Base-by-base conservation (phyloP, 352 stramenopile genomes). In the Phytophthora europaea region DNA sequence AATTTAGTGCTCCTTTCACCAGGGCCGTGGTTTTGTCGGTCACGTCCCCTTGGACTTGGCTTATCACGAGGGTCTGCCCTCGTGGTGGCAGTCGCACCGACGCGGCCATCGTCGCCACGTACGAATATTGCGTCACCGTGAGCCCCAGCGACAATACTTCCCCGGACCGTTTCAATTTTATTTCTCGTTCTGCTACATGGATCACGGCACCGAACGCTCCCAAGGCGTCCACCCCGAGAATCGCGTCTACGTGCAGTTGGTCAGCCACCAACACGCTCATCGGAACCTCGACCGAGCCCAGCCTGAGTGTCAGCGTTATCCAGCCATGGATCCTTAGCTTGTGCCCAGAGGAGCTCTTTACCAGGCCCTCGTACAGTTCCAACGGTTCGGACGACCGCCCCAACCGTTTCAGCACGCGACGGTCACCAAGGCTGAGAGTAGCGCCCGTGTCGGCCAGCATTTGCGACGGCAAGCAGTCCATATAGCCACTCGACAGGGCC, bases 401-500 rank as follows among this genome's bases (percentile, higher is more conserved):
- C 18, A 52, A 22, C 33, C 55, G 18, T 20, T 51, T 50, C n/a
- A 62, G n/a, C 33, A 52, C 36, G 2, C 3, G 6, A 3, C 23
- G 10, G 34, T 62, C 22, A 3, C 52, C 55, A 0, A 62, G 3
- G 6, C 55, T 62, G 18, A 62, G 12, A 13, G 55, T 23, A 0
- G 36, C 55, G 22, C 55, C 55, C 7, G 55, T 62, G 55, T 62
- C 55, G 2, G 36, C 55, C 8, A 62, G 22, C 9, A 57, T 57
- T 22, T 10, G 22, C 2, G 51, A 16, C 51, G 51, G 51, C 2
- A 57, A 12, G n/a, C 22, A 57, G 51, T 57, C 20, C 22, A 57
- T 57, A 13, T 8, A 57, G 4, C 51, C 51, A 13, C 20, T 10
- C 4, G 51, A 57, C 3, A 57, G 12, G 2, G 51, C 51, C 6